These are phyloP conservation scores for Phytophthora parvispora DNA, from an alignment of 352 stramenopile species.

Conservation along the genomic window DNA sequence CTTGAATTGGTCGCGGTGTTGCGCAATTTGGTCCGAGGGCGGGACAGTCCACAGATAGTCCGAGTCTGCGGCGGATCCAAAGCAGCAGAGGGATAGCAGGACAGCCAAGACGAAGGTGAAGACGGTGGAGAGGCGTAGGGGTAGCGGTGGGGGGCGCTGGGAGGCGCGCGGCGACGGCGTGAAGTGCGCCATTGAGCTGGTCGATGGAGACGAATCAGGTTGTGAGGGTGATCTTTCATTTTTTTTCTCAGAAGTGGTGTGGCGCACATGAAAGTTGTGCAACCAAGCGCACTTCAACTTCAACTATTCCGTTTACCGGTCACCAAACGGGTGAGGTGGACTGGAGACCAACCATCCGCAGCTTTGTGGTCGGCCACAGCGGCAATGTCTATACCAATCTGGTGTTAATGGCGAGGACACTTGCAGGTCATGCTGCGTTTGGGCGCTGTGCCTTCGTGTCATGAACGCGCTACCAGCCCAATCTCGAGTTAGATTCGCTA, in stretches of 20 bases:
- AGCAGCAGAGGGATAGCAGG: background rate
- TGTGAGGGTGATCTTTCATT: background rate
- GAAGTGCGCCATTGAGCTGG: constrained; percentile 22
- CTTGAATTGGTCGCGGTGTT: constrained; percentile 43
- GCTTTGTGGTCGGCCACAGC: too few relatives aligned
- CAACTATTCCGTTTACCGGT: too few relatives aligned
- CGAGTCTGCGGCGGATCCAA: background rate
- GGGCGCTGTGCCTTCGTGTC: too few relatives aligned
- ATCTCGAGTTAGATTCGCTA: too few relatives aligned
- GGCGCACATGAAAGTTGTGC: background rate
- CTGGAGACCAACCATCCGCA: too few relatives aligned
- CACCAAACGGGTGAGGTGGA: too few relatives aligned
- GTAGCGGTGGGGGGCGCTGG: background rate
- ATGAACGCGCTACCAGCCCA: too few relatives aligned
- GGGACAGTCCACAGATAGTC: constrained; percentile 31
- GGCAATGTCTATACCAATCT: too few relatives aligned
- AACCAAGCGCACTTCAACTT: background rate
- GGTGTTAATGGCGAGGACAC: too few relatives aligned
- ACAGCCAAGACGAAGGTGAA: background rate
- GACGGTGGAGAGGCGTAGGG: background rate
- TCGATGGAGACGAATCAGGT: constrained; percentile 19
- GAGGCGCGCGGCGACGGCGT: background rate
- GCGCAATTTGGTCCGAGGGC: constrained; percentile 28
- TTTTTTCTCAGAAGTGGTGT: constrained; percentile 9
- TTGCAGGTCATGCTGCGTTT: too few relatives aligned